Evolutionary conservation across 2,329 filamentous ascomycete species (phyloP).

Genomic region (Teratosphaeria destructans): DNA sequence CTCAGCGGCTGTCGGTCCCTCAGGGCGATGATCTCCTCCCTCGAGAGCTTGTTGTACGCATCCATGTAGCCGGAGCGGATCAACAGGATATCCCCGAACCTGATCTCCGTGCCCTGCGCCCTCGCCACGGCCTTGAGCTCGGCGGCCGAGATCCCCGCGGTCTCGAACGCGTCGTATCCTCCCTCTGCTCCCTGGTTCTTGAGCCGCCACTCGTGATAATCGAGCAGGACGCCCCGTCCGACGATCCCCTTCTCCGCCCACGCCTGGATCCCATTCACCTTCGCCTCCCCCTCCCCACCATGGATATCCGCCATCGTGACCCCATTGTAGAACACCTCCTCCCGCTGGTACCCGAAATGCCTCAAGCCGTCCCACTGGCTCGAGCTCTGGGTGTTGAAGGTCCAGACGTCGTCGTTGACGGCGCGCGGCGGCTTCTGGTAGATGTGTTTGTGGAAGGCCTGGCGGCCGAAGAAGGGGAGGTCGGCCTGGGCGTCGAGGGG

Average conservation of each 20-base stretch:
- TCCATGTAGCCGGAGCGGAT: constrained; percentile 40
- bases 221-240: constrained; percentile 45
- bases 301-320: constrained; percentile 33
- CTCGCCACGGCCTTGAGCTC: constrained; percentile 35
- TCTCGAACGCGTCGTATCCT: constrained; percentile 26
- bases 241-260: constrained; percentile 47
- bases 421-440: constrained; percentile 41
- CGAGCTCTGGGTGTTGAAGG: constrained; percentile 22
- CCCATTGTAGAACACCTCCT: constrained; percentile 27
- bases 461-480: constrained; percentile 46
- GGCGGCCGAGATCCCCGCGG: constrained; percentile 24
- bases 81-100: constrained; percentile 45
- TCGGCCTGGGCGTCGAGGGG: constrained; percentile 45
- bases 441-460: constrained; percentile 45
- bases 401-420: constrained; percentile 52
- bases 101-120: constrained; percentile 42
- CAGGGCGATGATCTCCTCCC: constrained; percentile 28
- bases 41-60: constrained; percentile 29
- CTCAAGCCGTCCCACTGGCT: constrained; percentile 42
- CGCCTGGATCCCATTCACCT: constrained; percentile 35
- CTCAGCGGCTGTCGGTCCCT: constrained; percentile 29
- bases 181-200: constrained; percentile 30
- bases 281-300: constrained; percentile 23
- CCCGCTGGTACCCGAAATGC: constrained; percentile 42
- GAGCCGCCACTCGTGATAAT: constrained; percentile 41